phyloP scores from a whole-genome alignment of 176 grass and related monocot species.

The Avena eriantha region DNA sequence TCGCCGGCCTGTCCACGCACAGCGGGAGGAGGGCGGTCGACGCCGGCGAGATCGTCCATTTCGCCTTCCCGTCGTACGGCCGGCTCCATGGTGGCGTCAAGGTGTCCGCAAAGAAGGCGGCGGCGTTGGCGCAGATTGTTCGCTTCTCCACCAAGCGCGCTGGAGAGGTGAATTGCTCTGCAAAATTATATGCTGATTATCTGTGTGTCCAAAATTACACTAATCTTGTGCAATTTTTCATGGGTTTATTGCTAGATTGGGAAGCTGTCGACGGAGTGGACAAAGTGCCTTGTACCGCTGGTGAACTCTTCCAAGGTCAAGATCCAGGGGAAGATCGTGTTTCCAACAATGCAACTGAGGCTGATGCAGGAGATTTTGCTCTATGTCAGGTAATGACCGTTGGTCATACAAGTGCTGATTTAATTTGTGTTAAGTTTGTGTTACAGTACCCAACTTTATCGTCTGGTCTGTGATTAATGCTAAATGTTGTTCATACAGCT shows the following conservation, averaged over 20 bases:
- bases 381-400: constrained; percentile 62
- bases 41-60: constrained; percentile 80
- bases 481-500: constrained; percentile 47
- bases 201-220: background rate
- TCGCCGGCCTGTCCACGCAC: constrained; percentile 74
- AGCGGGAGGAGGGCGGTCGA: constrained; percentile 62
- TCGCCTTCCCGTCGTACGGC: constrained; percentile 65
- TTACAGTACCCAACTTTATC: background rate
- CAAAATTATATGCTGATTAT: background rate
- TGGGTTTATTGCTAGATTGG: constrained; percentile 60
- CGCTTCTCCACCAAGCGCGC: constrained; percentile 87
- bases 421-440: background rate
- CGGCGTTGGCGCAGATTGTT: constrained; percentile 64
- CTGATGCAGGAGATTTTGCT: constrained; percentile 83
- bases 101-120: constrained; percentile 56
- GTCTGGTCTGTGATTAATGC: background rate
- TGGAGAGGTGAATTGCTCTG: constrained; percentile 62
- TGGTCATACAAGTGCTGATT: background rate
- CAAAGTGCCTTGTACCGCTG: constrained; percentile 72
- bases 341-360: constrained; percentile 52
- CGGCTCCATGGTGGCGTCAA: constrained; percentile 38
- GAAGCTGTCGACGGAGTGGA: constrained; percentile 71
- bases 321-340: constrained; percentile 61
- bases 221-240: background rate
- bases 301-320: constrained; percentile 84